Percentiles rank a stretch among this genome's conserved stretches.
Evolutionary conservation across 345 rosid genomes (phyloP).

Genomic region (Mangifera indica): DNA sequence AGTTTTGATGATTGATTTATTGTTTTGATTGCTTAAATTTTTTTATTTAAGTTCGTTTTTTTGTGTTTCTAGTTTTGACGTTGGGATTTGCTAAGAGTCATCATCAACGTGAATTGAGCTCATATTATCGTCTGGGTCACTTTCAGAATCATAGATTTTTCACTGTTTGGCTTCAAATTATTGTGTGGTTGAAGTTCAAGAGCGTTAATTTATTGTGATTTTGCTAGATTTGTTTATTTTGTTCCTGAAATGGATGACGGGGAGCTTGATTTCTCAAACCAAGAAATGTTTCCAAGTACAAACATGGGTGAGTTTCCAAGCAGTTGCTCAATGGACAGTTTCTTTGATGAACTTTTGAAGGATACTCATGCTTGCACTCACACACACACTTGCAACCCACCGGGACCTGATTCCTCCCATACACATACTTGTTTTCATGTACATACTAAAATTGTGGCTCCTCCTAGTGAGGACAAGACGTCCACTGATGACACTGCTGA

Average conservation of each 20-base stretch:
- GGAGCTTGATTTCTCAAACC: slow-evolving; percentile 84
- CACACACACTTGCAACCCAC: slow-evolving; percentile 90
- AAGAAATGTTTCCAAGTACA: slow-evolving; percentile 56
- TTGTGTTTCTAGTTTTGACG: background rate
- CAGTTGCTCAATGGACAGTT: slow-evolving; percentile 71
- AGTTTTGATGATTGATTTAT: background rate
- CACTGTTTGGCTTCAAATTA: background rate
- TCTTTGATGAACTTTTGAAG: slow-evolving; percentile 63
- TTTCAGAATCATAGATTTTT: slow-evolving; percentile 23
- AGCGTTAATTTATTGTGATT: background rate
- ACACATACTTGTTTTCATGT: slow-evolving; percentile 92
- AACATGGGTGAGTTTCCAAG: slow-evolving; percentile 60
- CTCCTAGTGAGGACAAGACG: slow-evolving; percentile 58
- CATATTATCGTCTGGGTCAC: slow-evolving; percentile 18
- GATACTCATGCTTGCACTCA: slow-evolving; percentile 86
- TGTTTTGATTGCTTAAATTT: background rate
- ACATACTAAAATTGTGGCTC: slow-evolving; percentile 77
- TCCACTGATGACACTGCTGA: slow-evolving; percentile 75
- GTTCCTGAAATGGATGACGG: slow-evolving; percentile 76
- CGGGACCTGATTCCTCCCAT: slow-evolving; percentile 86
- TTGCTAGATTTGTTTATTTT: background rate
- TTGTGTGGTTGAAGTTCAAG: background rate
- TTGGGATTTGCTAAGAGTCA: slow-evolving; percentile 7
- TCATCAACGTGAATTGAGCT: slow-evolving; percentile 6
- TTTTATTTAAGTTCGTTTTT: background rate